phyloP scores from a whole-genome alignment of 257 asterid genomes.

The Paraleonurus japonicus region DNA sequence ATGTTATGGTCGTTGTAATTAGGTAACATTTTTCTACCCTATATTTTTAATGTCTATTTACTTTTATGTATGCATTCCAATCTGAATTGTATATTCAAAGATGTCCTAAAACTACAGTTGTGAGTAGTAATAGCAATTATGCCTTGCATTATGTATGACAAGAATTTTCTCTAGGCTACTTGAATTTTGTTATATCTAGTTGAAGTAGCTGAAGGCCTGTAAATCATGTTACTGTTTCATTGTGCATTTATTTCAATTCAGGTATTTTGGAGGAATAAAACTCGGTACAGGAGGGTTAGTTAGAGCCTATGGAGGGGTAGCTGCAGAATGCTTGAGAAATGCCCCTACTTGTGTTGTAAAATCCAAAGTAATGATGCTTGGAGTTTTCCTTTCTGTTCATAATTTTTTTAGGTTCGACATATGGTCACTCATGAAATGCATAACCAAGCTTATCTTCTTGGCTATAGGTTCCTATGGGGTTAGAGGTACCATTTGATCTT shows the following conservation, averaged over 20 bases:
- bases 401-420: background rate
- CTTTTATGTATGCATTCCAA: background rate
- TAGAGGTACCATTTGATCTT: conserved; percentile 79
- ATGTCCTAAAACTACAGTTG: background rate
- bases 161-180: background rate
- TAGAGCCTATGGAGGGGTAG: conserved; percentile 95
- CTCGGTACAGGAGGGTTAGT: conserved; percentile 99
- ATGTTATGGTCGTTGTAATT: conserved; percentile 88
- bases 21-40: conserved; percentile 43
- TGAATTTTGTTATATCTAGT: background rate
- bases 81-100: background rate
- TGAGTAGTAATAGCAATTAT: background rate
- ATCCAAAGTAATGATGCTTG: conserved; percentile 58
- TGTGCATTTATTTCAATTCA: conserved; percentile 18
- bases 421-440: background rate
- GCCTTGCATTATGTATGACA: background rate
- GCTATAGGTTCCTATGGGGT: conserved; percentile 77
- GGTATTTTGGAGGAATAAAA: conserved; percentile 94
- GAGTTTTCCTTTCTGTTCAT: background rate
- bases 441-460: conserved; percentile 9
- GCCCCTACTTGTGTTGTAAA: conserved; percentile 76
- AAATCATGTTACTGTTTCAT: background rate
- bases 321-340: conserved; percentile 81
- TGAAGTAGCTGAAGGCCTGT: background rate
- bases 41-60: background rate